A percentile compares a stretch with the other conserved stretches of the same genome.
Conservation (phyloP, 768 basidiomycete genomes). For the Dacryopinax spathularia region DNA sequence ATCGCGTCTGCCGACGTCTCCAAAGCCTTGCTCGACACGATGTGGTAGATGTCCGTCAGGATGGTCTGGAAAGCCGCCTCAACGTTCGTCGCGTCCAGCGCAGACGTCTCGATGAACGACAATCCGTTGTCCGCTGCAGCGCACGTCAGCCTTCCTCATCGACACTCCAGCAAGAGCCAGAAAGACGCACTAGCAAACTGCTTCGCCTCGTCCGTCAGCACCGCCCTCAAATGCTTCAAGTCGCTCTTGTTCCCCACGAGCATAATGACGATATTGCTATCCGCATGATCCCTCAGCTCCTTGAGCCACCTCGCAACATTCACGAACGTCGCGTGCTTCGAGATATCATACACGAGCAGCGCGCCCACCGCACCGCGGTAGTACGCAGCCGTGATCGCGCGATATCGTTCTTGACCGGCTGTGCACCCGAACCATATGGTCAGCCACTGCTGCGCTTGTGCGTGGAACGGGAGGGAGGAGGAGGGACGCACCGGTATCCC, state of each 20-base stretch:
- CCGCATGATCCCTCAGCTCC: conserved; percentile 87
- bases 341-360: conserved; percentile 84
- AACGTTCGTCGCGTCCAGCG: conserved; percentile 98
- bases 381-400: conserved; percentile 98
- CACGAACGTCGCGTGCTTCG: conserved; percentile 85
- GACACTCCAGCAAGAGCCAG: conserved; percentile 9
- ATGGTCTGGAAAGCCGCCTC: conserved; percentile 96
- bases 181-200: conserved; percentile 58
- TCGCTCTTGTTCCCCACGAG: conserved; percentile 98
- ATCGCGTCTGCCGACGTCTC: conserved; percentile 68
- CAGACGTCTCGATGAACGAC: conserved; percentile 97
- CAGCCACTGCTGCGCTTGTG: no score
- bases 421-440: conserved; percentile 8
- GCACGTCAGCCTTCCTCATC: conserved; percentile 4
- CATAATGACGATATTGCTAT: conserved; percentile 86
- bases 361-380: conserved; percentile 95
- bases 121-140: conserved; percentile 72
- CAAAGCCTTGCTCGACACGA: conserved; percentile 89
- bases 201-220: conserved; percentile 96
- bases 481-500: conserved; percentile 77
- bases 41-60: conserved; percentile 91
- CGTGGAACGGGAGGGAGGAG: background rate
- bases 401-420: conserved; percentile 96
- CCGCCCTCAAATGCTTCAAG: conserved; percentile 91
- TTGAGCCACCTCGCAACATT: conserved; percentile 94